phyloP scores from a whole-genome alignment of 805 yeast species.

The Barnettozyma botsteinii region DNA sequence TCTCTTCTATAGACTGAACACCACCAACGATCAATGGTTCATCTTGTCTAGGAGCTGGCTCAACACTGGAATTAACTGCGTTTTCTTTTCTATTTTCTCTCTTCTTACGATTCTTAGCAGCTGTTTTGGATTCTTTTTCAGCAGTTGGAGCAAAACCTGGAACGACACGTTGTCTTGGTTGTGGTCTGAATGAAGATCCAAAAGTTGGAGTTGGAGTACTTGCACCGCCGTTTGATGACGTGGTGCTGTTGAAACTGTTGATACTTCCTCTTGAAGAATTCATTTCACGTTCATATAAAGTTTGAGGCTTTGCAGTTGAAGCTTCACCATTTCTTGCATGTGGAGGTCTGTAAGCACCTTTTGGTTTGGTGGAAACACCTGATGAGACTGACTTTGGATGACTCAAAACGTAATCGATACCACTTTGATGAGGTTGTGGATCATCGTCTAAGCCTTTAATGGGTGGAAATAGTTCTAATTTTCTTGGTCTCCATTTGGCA shows the following conservation, averaged over 20 bases:
- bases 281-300: conserved; percentile 56
- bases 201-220: conserved; percentile 7
- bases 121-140: conserved; percentile 50
- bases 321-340: conserved; percentile 62
- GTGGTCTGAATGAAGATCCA: conserved; percentile 23
- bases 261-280: conserved; percentile 18
- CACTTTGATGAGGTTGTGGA: conserved; percentile 68
- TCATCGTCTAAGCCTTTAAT: conserved; percentile 40
- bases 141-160: conserved; percentile 53
- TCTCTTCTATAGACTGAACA: conserved; percentile 74
- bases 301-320: conserved; percentile 32
- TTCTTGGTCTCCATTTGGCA: conserved; percentile 77
- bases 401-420: conserved; percentile 44
- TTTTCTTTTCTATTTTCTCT: conserved; percentile 52
- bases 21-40: conserved; percentile 52
- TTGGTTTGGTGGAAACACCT: conserved; percentile 46
- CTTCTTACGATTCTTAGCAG: conserved; percentile 72
- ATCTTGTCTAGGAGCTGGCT: conserved; percentile 13
- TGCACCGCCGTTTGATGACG: background rate
- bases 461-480: conserved; percentile 28
- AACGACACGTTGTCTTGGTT: conserved; percentile 38
- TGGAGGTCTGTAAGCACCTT: conserved; percentile 96
- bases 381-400: conserved; percentile 31
- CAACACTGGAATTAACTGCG: conserved; percentile 1
- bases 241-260: no score